Evolutionary conservation across 441 rosid species (phyloP).

Genomic region (Pelargonium australe): DNA sequence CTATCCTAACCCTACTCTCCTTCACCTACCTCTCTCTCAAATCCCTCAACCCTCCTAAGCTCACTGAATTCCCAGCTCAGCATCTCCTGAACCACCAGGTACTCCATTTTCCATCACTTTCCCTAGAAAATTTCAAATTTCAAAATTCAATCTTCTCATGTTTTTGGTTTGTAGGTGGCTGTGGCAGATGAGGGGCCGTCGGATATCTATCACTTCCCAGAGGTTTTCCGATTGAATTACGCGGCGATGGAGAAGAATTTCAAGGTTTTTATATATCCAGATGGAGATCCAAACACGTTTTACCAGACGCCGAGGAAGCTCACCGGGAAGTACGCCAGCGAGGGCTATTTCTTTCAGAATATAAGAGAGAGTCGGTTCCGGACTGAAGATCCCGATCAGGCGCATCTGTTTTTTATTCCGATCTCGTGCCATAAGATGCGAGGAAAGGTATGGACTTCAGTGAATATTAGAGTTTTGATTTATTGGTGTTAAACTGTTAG

Average conservation of each 20-base stretch:
- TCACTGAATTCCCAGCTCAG: conserved; percentile 10
- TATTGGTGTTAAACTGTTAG: no score
- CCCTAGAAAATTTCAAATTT: not conserved
- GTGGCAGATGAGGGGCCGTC: conserved; percentile 26
- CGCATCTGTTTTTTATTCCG: conserved; percentile 82
- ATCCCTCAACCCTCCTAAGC: conserved; percentile 37
- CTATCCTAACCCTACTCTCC: conserved; percentile 57
- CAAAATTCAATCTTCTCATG: not conserved
- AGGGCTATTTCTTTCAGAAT: conserved; percentile 91
- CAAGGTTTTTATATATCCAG: conserved; percentile 79
- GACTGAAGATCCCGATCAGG: conserved; percentile 66
- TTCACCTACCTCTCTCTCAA: conserved; percentile 59
- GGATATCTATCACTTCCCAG: conserved; percentile 63
- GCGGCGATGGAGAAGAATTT: conserved; percentile 72
- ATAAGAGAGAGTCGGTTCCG: conserved; percentile 69
- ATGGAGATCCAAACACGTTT: conserved; percentile 81
- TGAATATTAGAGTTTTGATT: no score
- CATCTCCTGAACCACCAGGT: not conserved
- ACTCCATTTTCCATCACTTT: not conserved
- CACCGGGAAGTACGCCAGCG: conserved; percentile 92
- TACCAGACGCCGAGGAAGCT: conserved; percentile 90
- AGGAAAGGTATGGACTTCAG: conserved; percentile 56
- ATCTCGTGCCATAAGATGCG: conserved; percentile 97
- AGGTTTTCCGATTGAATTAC: conserved; percentile 52
- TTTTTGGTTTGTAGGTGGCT: not conserved